Conservation (phyloP, 257 asterid genomes). For the Penstemon davidsonii region DNA sequence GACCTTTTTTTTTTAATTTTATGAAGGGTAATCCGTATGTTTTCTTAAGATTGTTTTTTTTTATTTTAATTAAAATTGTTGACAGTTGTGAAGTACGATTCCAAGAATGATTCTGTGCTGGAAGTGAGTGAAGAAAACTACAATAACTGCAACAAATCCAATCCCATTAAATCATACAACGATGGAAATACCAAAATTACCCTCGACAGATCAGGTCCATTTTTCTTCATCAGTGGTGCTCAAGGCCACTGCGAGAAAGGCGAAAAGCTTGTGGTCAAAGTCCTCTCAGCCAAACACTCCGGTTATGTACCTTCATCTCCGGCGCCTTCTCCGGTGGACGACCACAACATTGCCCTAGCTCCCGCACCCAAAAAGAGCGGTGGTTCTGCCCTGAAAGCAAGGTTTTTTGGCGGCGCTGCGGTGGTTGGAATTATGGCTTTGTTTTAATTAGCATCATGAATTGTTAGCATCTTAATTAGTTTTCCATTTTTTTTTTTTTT, state of each 20-base stretch:
- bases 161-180: constrained; percentile 40
- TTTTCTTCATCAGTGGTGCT: constrained; percentile 70
- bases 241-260: constrained; percentile 61
- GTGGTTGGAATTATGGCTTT: constrained; percentile 26
- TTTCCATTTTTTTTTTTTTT: too few relatives aligned
- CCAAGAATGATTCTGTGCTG: constrained; percentile 46
- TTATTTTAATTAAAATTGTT: background rate
- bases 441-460: background rate
- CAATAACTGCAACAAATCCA: constrained; percentile 44
- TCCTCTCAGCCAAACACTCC: constrained; percentile 40
- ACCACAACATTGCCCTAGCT: constrained; percentile 29
- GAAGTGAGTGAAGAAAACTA: constrained; percentile 46
- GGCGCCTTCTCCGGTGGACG: constrained; percentile 30
- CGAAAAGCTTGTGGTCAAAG: constrained; percentile 48
- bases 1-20: too few relatives aligned
- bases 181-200: constrained; percentile 47
- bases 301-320: constrained; percentile 17
- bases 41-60: background rate
- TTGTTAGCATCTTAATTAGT: too few relatives aligned
- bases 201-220: constrained; percentile 47
- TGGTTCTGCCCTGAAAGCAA: constrained; percentile 12
- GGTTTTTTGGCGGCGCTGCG: constrained; percentile 16
- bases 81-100: constrained; percentile 57
- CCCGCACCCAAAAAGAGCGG: constrained; percentile 39
- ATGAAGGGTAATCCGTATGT: too few relatives aligned